Evolutionary conservation across 176 grass and related monocot genomes (phyloP), one percentile per base, ranked within the genome.

Genomic region (Alopecurus myosuroides): DNA sequence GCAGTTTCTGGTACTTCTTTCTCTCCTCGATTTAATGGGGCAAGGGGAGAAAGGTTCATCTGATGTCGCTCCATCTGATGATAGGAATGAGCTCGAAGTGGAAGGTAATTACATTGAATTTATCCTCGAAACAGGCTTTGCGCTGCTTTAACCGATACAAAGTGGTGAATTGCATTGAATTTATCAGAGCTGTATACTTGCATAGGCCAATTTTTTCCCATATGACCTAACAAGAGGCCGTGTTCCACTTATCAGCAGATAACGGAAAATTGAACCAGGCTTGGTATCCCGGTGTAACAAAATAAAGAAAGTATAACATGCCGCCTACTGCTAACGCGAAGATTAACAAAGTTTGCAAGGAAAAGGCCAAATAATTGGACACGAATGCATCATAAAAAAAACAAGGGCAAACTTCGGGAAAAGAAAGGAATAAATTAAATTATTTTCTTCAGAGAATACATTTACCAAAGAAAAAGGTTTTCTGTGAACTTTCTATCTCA

Each of bases 81-180:
- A 83, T 57, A 48, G 39, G 23, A 87, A 87, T 2, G 80, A 75
- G 30, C 29, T 63, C 48, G 67, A 84, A 84, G 80, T 44, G 48
- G 85, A 87, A 87, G 85, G 89, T 90, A 87, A 56, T 53, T 90
- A 42, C 12, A n/a, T n/a, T n/a, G n/a, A n/a, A n/a, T n/a, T n/a
- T n/a, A n/a, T n/a, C n/a, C n/a, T n/a, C n/a, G n/a, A n/a, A n/a
- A n/a, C n/a, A n/a, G n/a, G n/a, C n/a, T n/a, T n/a, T n/a, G n/a
- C n/a, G n/a, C n/a, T n/a, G n/a, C n/a, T n/a, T n/a, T n/a, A n/a
- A n/a, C n/a, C n/a, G n/a, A n/a, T n/a, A n/a, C n/a, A n/a, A n/a
- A n/a, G n/a, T n/a, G n/a, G n/a, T n/a, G n/a, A n/a, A n/a, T 46
- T 15, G 13, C 42, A 35, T n/a, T 86, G 25, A 31, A 71, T 52